Evolutionary conservation across 2,329 filamentous ascomycete genomes (phyloP), one percentile per base, ranked within the genome.

Genomic region (Trichophyton simii): DNA sequence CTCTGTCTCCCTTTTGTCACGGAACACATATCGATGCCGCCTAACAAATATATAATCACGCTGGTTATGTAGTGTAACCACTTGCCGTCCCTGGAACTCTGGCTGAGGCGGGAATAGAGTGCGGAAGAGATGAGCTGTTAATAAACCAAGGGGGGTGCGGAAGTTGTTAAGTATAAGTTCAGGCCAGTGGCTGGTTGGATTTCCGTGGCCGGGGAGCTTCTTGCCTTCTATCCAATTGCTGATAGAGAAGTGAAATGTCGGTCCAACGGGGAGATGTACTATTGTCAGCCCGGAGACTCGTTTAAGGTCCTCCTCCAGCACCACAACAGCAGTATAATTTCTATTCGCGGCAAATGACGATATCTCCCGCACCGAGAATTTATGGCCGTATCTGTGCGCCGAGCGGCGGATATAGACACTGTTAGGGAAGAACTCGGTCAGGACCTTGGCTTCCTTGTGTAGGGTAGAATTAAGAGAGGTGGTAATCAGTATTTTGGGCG

Each of bases 21-120:
- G 83, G 77, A 99, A 96, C 1, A 95, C 83, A 70, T 99, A 99
- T 55, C 94, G 82, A 74, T 97, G 91, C 42, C 91, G 81, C 3
- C 94, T 82, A 59, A 97, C 82, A 73, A 99, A 99, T 68, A 97
- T 94, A 74, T 92, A 97, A 74, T 97, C 92, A 65, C 92, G 87
- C 78, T 96, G 91, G 68, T 96, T 96, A 75, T 96, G 91, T 59
- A 96, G 76, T 0, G 92, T 96, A 7, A 96, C 85, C 0, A 96
- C 91, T 70, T 96, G 91, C 25, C 92, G 80, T 3, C 92, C 92
- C 66, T 87, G 81, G 4, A 97, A 79, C 68, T 97, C 89, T 0
- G 94, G 92, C 50, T 84, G 83, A 0, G 86, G 83, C 0, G 92
- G 94, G 74, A 90, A 94, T 31, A 95, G 75, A 0, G 82, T 84